These are phyloP conservation scores for Pythium biforme DNA, from an alignment of 352 stramenopile genomes.

Conservation along the genomic window DNA sequence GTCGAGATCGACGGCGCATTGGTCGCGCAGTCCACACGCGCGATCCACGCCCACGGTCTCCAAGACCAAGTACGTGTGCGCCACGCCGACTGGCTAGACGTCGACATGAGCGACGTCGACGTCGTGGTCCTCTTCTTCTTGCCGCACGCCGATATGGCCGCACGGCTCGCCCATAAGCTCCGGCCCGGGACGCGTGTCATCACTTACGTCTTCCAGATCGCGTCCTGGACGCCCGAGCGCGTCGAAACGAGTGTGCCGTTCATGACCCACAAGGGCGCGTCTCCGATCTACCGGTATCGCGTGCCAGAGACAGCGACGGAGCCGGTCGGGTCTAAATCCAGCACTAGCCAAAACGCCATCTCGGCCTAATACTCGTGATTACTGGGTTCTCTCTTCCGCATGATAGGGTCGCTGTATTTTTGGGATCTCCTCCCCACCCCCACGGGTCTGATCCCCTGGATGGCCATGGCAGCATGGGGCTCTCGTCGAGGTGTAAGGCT, in stretches of 20 bases:
- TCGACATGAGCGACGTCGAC: conserved; percentile 46
- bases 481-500: too few relatives aligned
- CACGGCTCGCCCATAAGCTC: conserved; percentile 35
- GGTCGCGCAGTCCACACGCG: conserved; percentile 40
- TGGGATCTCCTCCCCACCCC: too few relatives aligned
- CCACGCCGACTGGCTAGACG: conserved; percentile 49
- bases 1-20: conserved; percentile 61
- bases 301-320: conserved; percentile 24
- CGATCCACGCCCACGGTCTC: conserved; percentile 17
- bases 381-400: not conserved
- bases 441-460: too few relatives aligned
- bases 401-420: too few relatives aligned
- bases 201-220: conserved; percentile 73
- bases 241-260: conserved; percentile 51
- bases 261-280: conserved; percentile 52
- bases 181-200: conserved; percentile 43
- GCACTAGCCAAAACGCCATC: not conserved
- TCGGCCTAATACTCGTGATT: not conserved
- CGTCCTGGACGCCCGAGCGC: conserved; percentile 44
- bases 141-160: conserved; percentile 46
- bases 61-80: conserved; percentile 35
- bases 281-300: conserved; percentile 47
- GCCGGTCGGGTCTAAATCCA: too few relatives aligned
- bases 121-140: conserved; percentile 69
- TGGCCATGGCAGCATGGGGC: too few relatives aligned